Conservation (phyloP, 257 asterid species). For the Nicotiana benthamiana region DNA sequence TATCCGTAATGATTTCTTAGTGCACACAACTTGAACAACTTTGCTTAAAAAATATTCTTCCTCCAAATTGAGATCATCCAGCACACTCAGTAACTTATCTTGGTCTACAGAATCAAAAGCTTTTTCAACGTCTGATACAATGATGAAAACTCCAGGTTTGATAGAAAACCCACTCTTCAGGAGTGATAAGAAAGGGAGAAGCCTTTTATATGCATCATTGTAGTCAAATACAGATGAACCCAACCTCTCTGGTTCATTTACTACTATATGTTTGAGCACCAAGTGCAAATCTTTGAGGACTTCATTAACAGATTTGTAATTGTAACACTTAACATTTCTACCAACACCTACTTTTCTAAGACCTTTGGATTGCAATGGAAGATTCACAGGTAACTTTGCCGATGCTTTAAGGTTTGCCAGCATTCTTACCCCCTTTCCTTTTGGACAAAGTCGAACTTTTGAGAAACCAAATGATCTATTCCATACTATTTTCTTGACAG, state of each 20-base stretch:
- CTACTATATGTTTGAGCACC: constrained; percentile 48
- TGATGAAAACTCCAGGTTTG: constrained; percentile 45
- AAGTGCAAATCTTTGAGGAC: constrained; percentile 59
- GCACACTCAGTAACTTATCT: constrained; percentile 55
- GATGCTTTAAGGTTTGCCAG: constrained; percentile 76
- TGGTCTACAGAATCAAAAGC: constrained; percentile 83
- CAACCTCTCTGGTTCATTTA: constrained; percentile 50
- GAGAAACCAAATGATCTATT: constrained; percentile 77
- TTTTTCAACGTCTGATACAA: constrained; percentile 79
- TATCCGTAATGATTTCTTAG: constrained; percentile 40
- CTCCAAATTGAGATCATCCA: constrained; percentile 47
- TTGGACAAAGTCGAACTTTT: constrained; percentile 66
- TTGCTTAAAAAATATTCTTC: constrained; percentile 48
- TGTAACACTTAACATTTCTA: constrained; percentile 15
- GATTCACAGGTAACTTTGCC: constrained; percentile 39
- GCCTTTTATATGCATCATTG: constrained; percentile 62
- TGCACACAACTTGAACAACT: constrained; percentile 45
- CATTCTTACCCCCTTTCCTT: constrained; percentile 58
- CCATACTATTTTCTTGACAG: constrained; percentile 28
- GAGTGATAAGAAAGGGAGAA: constrained; percentile 49
- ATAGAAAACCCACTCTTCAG: constrained; percentile 34
- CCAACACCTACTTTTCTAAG: constrained; percentile 10
- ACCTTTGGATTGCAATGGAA: constrained; percentile 13
- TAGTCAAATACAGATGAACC: constrained; percentile 90
- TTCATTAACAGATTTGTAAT: constrained; percentile 55